Conservation (phyloP, 768 basidiomycete genomes). For the Chalciporus sphaerocephalus region DNA sequence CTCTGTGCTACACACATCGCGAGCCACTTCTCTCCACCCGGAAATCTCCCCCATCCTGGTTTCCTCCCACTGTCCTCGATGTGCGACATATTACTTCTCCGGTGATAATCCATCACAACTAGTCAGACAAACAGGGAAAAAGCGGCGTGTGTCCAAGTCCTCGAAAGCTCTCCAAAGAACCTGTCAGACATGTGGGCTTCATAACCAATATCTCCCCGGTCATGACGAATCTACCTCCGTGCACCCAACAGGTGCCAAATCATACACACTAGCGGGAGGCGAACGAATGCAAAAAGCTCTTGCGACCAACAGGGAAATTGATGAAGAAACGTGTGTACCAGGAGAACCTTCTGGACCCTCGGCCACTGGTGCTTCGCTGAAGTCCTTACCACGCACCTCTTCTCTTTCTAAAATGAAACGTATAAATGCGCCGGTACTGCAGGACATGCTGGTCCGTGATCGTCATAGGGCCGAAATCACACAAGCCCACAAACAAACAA, state of each 20-base stretch:
- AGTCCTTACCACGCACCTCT: constrained; percentile 6
- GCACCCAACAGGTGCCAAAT: background rate
- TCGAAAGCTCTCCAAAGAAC: constrained; percentile 8
- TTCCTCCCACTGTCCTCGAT: constrained; percentile 44
- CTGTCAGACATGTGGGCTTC: constrained; percentile 21
- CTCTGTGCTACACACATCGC: constrained; percentile 56
- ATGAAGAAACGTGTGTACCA: background rate
- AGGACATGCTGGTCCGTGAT: constrained; percentile 61
- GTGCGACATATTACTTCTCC: constrained; percentile 47
- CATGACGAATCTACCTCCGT: background rate
- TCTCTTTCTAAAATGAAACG: constrained; percentile 32
- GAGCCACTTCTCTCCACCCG: constrained; percentile 32
- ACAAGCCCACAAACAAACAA: constrained; percentile 19
- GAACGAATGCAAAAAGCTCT: background rate
- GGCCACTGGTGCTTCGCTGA: background rate
- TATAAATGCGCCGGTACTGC: constrained; percentile 44
- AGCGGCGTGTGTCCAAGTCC: constrained; percentile 5
- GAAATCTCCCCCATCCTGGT: constrained; percentile 19
- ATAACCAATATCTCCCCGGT: background rate
- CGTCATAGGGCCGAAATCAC: constrained; percentile 40
- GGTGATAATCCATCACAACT: constrained; percentile 37
- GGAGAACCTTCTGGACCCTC: background rate
- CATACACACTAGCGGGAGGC: background rate
- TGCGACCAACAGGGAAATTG: background rate
- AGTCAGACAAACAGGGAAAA: constrained; percentile 24